phyloP scores from a whole-genome alignment of 1,139 yeast species.

The Taiozyma sp. region DNA sequence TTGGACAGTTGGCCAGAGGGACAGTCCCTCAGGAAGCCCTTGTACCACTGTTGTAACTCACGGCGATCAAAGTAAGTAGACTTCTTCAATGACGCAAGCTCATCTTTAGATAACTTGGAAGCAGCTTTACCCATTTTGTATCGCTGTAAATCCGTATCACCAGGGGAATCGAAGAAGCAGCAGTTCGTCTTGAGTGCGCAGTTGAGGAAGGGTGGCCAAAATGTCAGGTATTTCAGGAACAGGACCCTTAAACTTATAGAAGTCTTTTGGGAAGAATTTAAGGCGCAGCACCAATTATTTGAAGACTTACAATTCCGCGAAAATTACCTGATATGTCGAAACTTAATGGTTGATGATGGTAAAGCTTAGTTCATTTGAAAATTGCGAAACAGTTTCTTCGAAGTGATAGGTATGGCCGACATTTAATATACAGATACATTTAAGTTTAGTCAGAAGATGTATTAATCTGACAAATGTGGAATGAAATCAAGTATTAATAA shows the following conservation, averaged over 20 bases:
- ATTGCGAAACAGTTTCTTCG: too few species aligned
- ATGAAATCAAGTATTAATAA: background rate
- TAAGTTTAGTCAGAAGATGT: too few species aligned
- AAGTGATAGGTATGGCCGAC: too few species aligned
- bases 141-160: background rate
- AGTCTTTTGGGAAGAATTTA: background rate
- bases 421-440: too few species aligned
- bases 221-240: background rate
- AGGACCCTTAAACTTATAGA: background rate
- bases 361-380: too few species aligned
- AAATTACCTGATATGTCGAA: background rate
- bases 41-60: conserved; percentile 97
- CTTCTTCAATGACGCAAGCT: conserved; percentile 73
- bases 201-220: background rate
- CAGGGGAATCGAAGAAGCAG: background rate
- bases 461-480: too few species aligned
- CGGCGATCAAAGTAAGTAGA: conserved; percentile 91
- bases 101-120: conserved; percentile 89
- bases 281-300: background rate
- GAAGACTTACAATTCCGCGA: background rate
- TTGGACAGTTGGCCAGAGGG: conserved; percentile 86
- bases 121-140: conserved; percentile 86
- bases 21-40: conserved; percentile 91
- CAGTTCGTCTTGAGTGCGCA: background rate
- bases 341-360: background rate